Evolutionary conservation across 192 early-diverging fungal genomes (phyloP).

Genomic region (Linnemannia schmuckeri): DNA sequence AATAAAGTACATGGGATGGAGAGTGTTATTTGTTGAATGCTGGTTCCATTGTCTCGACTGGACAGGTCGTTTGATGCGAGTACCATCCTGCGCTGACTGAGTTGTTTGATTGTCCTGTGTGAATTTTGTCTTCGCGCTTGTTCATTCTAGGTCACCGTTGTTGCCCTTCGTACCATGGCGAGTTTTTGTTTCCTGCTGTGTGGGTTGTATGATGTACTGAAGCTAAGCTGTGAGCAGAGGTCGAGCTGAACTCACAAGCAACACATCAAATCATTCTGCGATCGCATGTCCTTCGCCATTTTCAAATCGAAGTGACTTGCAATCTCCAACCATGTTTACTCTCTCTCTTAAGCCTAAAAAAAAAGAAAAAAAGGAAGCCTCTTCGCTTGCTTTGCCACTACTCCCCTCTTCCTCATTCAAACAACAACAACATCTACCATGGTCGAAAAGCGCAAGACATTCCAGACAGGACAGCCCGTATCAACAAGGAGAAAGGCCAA

Average conservation of each 20-base stretch:
- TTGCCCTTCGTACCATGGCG: neutral
- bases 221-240: neutral
- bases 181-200: neutral
- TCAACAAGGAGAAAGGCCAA: conserved; percentile 52
- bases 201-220: neutral
- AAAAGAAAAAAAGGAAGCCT: conserved; percentile 2
- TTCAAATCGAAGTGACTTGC: neutral
- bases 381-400: conserved; percentile 8
- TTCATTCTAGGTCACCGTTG: neutral
- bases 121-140: neutral
- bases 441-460: conserved; percentile 34
- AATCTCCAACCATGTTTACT: conserved; percentile 1
- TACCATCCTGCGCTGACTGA: neutral
- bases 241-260: neutral
- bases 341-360: neutral
- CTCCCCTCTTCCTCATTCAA: neutral
- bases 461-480: conserved; percentile 48
- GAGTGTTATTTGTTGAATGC: neutral
- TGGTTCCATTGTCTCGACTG: neutral
- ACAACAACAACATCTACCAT: neutral
- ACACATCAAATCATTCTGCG: too few relatives aligned
- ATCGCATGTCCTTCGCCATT: neutral
- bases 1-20: neutral
- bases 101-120: neutral
- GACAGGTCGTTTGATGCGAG: neutral